Conservation (phyloP, 2,329 filamentous ascomycete species). For the Phoma sp. region DNA sequence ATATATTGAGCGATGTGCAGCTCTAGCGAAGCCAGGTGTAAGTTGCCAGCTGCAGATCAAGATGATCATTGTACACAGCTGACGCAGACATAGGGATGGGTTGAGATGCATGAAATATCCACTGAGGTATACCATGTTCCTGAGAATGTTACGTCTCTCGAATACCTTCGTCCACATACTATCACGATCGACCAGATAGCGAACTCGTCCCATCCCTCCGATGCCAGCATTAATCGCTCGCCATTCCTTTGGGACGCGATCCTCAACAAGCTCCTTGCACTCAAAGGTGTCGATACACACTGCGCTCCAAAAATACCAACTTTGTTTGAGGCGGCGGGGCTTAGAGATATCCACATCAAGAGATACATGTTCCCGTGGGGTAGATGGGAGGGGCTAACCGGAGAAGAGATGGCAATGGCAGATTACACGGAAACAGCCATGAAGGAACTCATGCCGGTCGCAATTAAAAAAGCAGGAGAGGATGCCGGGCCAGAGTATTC, state of each 20-base stretch:
- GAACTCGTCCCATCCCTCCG: background rate
- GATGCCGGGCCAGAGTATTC: background rate
- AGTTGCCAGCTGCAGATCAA: background rate
- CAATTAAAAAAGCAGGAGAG: background rate
- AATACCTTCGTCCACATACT: background rate
- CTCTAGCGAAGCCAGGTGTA: conserved; percentile 52
- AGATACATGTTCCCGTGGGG: conserved; percentile 9
- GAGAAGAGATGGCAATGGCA: conserved; percentile 1
- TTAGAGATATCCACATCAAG: conserved; percentile 4
- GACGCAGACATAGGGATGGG: conserved; percentile 1
- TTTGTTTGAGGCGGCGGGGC: conserved; percentile 3
- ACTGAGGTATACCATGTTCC: background rate
- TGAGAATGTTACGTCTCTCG: background rate
- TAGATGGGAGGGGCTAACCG: conserved; percentile 2
- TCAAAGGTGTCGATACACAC: background rate
- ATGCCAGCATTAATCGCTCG: background rate
- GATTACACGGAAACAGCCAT: background rate
- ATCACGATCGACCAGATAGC: background rate
- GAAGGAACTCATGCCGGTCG: background rate
- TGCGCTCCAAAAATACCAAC: conserved; percentile 4
- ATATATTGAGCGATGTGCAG: conserved; percentile 34
- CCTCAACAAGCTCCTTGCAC: background rate
- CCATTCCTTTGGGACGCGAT: conserved; percentile 3
- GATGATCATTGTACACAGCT: background rate
- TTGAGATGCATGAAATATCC: conserved; percentile 6